phyloP scores from a whole-genome alignment of 2,329 filamentous ascomycete species.

The Pseudocercospora macadamiae region DNA sequence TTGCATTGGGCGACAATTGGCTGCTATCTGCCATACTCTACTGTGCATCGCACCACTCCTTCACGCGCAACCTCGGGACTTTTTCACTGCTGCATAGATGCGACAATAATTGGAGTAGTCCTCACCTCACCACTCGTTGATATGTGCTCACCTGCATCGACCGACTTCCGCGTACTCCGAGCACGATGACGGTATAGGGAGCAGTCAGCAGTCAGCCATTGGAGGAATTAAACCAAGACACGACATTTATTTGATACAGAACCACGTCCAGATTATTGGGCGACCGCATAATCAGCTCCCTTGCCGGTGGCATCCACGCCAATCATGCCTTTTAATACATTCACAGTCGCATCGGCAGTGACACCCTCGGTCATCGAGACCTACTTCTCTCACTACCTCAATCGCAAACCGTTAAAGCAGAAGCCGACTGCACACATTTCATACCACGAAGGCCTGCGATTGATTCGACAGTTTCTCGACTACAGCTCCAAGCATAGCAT shows the following conservation, averaged over 20 bases:
- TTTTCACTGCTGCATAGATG: too few species aligned
- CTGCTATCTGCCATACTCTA: too few species aligned
- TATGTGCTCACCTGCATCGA: not conserved
- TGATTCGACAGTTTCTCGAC: conserved; percentile 82
- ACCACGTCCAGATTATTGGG: not conserved
- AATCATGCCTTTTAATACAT: conserved; percentile 71
- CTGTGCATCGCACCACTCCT: not conserved
- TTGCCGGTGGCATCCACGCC: not conserved
- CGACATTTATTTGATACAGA: not conserved
- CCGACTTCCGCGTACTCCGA: not conserved
- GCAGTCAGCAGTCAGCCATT: not conserved
- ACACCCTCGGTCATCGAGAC: conserved; percentile 87
- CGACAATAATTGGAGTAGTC: too few species aligned
- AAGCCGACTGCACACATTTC: conserved; percentile 89
- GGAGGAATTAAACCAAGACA: too few species aligned
- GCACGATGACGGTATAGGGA: not conserved
- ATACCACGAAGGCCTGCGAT: conserved; percentile 87
- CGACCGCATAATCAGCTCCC: not conserved
- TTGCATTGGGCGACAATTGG: not conserved
- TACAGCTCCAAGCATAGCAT: conserved; percentile 88
- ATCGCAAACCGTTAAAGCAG: conserved; percentile 72
- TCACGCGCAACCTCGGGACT: too few species aligned
- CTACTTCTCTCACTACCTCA: conserved; percentile 85
- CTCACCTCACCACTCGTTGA: not conserved
- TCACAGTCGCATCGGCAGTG: conserved; percentile 79